Base-by-base conservation (phyloP, 768 basidiomycete genomes). In the Gloeopeniophorella convolvens region DNA sequence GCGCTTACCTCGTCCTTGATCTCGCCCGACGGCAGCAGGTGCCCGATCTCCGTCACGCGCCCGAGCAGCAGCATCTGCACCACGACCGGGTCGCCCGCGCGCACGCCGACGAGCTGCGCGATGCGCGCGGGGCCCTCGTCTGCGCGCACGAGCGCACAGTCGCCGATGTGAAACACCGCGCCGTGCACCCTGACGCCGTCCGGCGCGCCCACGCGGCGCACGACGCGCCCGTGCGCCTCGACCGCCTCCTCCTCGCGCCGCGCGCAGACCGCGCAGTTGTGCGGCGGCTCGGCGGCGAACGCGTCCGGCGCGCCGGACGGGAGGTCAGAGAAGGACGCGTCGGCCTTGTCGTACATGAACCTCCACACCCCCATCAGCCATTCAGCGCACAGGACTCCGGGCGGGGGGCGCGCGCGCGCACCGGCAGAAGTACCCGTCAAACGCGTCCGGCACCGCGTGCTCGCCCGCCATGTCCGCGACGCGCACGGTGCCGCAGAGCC, bases 1-100 rank as follows among this genome's bases (percentile, higher is more conserved):
- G n/a, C n/a, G n/a, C 67, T 16, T 48, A 83, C 85, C 72, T 85
- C 83, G 50, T 87, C 80, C 55, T 71, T 75, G 16, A 80, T 43
- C 1, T 68, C 50, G 18, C 62, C 49, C 1, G 44, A 48, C 0
- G 79, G 79, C 24, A 74, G 62, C 9, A 70, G 47, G 12, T 64
- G 59, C n/a, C 63, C 45, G 4, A 79, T 62, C 43, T 66, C 64
- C 1, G 60, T 52, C 4, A 79, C 67, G 12, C 82, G 68, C 3
- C 83, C 83, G 20, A 85, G 73, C 30, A 74, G 64, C 16, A 50
- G 42, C 2, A 64, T 39, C 9, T 16, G 51, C 4, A 59, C 12
- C 40, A 48, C 36, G 10, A 48, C 34, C 12, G 48, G 26, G 23
- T 41, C 51, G 18, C 51, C 43, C 9, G 57, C 65, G 43, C 45